Evolutionary conservation across 192 early-diverging fungal genomes (phyloP), one percentile per base, ranked within the genome.

Genomic region (Umbelopsis ramanniana): DNA sequence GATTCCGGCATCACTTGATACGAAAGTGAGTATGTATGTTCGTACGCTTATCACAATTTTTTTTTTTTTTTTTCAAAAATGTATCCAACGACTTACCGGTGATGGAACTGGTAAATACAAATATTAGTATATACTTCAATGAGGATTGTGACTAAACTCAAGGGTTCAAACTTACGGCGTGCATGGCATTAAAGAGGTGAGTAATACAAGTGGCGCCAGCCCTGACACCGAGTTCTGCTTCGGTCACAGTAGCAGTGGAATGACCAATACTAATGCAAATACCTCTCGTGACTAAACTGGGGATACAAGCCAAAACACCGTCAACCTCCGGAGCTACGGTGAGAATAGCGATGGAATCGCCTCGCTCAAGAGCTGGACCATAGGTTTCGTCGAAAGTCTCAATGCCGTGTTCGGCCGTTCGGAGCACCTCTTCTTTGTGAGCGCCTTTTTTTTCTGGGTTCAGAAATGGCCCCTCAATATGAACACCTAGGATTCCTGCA

Each of bases 151-250:
- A 38, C 17, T 17, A 15, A 0, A 26, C 14, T 8, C n/a, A 3
- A 40, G 15, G 23, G 35, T 12, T 15, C 15, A 4, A 68, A 71
- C 40, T 38, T 69, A 76, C 75, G 23, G 78, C 81, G 38, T 87
- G 89, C 92, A 92, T 92, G 29, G 92, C 92, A 69, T 93, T 93
- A 78, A 92, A 93, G 68, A 93, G 78, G 71, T 93, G 92, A 0
- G 92, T 93, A 46, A 93, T 88, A 77, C 89, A 88, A 19, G 79
- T 83, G 4, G 90, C 90, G 5, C 90, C 90, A 19, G 77, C 81
- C 10, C 75, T 68, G 52, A 88, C 77, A 0, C 86, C 89, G 45
- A 75, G 73, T 66, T 86, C 85, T 15, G 89, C 88, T 71, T 87
- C 82, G 8, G 83, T 84, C 17, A 86, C 82, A 19, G 84, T 87